Conservation (phyloP, 768 basidiomycete species). For the Collybia mongolica region DNA sequence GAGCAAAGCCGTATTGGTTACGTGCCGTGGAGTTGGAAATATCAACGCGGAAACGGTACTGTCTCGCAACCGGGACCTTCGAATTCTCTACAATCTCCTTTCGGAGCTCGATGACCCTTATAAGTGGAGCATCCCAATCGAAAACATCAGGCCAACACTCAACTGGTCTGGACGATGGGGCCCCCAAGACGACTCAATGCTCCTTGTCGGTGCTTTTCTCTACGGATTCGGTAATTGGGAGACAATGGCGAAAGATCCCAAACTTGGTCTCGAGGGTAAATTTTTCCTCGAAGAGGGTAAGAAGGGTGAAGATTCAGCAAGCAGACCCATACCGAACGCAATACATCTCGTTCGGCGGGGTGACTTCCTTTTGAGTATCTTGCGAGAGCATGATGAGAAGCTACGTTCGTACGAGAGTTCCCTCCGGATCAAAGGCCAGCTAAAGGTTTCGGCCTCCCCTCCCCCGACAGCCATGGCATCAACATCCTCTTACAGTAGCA, state of each 20-base stretch:
- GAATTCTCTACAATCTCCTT: constrained; percentile 82
- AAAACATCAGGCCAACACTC: constrained; percentile 89
- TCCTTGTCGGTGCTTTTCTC: constrained; percentile 88
- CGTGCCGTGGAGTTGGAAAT: constrained; percentile 84
- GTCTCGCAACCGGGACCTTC: constrained; percentile 84
- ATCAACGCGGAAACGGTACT: constrained; percentile 98
- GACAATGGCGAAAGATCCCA: constrained; percentile 84
- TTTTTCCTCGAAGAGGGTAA: constrained; percentile 99
- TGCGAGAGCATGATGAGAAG: constrained; percentile 90
- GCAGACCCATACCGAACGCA: constrained; percentile 91
- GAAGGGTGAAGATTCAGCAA: constrained; percentile 84
- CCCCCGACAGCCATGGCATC: constrained; percentile 72
- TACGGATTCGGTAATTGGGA: constrained; percentile 99
- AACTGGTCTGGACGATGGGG: constrained; percentile 98
- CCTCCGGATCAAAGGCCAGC: constrained; percentile 65
- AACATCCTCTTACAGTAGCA: constrained; percentile 58
- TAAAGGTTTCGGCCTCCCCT: constrained; percentile 74
- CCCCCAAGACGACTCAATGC: constrained; percentile 88
- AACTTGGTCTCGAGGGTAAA: constrained; percentile 83
- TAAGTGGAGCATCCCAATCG: constrained; percentile 86
- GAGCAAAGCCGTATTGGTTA: constrained; percentile 95
- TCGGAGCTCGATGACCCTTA: constrained; percentile 70
- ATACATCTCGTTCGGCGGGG: constrained; percentile 97
- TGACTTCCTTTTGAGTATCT: constrained; percentile 84
- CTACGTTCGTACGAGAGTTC: constrained; percentile 85